Evolutionary conservation across 2,329 filamentous ascomycete species (phyloP), one percentile per base, ranked within the genome.

Genomic region (Cytospora chrysosperma): DNA sequence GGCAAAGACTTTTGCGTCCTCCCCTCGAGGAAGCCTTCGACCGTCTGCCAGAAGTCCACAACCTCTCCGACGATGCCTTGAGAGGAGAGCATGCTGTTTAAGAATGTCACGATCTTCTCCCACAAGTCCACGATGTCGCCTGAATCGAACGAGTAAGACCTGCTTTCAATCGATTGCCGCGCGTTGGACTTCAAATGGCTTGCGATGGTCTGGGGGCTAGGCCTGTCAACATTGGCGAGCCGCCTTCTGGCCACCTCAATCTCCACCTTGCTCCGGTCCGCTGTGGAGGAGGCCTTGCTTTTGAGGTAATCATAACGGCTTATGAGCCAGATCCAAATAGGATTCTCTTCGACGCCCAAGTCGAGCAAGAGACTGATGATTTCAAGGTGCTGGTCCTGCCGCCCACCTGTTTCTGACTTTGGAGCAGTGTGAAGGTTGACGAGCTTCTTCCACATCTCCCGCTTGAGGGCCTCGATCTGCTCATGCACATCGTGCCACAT

Each of bases 401-500:
- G 74, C 9, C 83, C 82, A 57, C 49, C 73, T 72, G 71, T 74
- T 68, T 87, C 80, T 56, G 81, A 68, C 72, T 81, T 79, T 59
- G 84, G 73, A 67, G 83, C 73, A 68, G 82, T 80, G 72, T 93
- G 88, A 12, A 88, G 83, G 40, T 87, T 85, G 47, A 89, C 87
- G 56, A 99, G 81, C 68, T 86, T 88, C 71, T 89, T 88, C 93
- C 95, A 98, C 9, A 96, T 81, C 62, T 97, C 92, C 15, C 91
- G 85, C 77, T 97, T 98, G 78, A 98, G 96, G 2, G 80, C 76
- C 67, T 93, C 88, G 24, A 97, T 88, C 70, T 97, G 94, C 54
- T 91, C 86, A 66, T 96, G 90, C 12, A 97, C 91, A 74, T 97
- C 93, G 67, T 91, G 85, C 95, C 95, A 99, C 89, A 99, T 96